A percentile compares a stretch with the other conserved stretches of the same genome.
These are phyloP conservation scores for Onygenales sp. DNA, from an alignment of 2,329 filamentous ascomycete species.

Conservation along the genomic window DNA sequence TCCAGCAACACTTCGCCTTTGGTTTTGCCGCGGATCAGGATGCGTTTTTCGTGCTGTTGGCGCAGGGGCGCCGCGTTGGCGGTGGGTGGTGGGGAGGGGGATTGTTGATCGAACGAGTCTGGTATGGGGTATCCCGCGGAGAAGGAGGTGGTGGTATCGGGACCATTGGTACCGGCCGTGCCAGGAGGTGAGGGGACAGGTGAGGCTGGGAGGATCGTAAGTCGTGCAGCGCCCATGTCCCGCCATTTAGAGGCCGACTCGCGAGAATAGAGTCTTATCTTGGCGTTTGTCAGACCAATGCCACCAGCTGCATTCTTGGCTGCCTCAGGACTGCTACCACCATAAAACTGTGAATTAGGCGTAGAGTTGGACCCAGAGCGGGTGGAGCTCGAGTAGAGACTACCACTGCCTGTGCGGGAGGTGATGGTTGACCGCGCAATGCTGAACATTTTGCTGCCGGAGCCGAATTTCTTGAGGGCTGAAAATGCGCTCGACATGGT, in stretches of 20 bases:
- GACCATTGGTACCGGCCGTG: constrained; percentile 26
- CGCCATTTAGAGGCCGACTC: constrained; percentile 73
- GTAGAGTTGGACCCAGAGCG: constrained; percentile 38
- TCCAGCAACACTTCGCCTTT: constrained; percentile 63
- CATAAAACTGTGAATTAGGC: constrained; percentile 50
- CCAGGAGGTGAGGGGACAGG: constrained; percentile 22
- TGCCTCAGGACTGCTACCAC: constrained; percentile 37
- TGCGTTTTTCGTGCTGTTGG: constrained; percentile 66
- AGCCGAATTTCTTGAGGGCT: constrained; percentile 64
- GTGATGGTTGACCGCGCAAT: constrained; percentile 68
- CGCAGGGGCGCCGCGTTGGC: constrained; percentile 7
- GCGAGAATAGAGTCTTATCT: constrained; percentile 76
- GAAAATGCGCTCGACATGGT: constrained; percentile 72
- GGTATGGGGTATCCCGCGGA: constrained; percentile 15
- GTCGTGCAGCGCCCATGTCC: constrained; percentile 73
- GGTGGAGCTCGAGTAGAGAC: constrained; percentile 50
- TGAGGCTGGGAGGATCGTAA: constrained; percentile 63
- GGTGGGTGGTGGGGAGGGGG: constrained; percentile 7
- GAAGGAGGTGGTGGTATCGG: too few relatives aligned
- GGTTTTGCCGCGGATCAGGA: constrained; percentile 66
- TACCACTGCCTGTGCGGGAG: constrained; percentile 45
- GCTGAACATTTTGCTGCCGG: constrained; percentile 67
- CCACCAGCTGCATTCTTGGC: constrained; percentile 49
- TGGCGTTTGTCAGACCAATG: constrained; percentile 60
- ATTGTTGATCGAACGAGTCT: background rate